Evolutionary conservation across 129 eudicot genomes (phyloP), one percentile per base, ranked within the genome.

Genomic region (Lactuca saligna): DNA sequence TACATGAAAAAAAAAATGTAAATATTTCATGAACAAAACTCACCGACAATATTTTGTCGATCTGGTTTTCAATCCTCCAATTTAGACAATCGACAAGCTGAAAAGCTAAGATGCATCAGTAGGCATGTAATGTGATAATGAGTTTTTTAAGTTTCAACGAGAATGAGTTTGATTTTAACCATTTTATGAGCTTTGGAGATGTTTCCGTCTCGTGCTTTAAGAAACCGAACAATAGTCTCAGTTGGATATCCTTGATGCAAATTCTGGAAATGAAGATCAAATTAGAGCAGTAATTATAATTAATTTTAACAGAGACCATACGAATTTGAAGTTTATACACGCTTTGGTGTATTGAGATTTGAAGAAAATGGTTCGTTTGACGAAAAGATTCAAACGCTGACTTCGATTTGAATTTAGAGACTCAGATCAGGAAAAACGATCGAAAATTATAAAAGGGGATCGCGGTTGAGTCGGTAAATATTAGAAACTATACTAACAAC

Each of bases 141-240:
- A 33, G 66, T 14, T 73, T 14, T 73, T 58, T 63, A 31, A 76
- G 54, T 37, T 49, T 59, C 42, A 65, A 80, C 53, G 37, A 2
- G 57, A 69, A 48, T 46, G 57, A 63, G 74, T 75, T 35, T 49
- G 64, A 33, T 54, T 65, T 74, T 57, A 57, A 92, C 98, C 98
- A 92, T 92, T 70, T 78, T 82, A 68, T 87, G 82, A 4, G 99
- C 96, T 68, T 94, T 88, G 32, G 86, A 56, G 78, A 90, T 80
- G 87, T 79, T 82, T 63, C 97, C 91, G 60, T 94, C 99, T 86
- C 99, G 89, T 73, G 99, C 99, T 85, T 82, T 89, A 14, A 94
- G 93, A 84, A 94, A 94, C 70, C 97, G 79, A 65, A 74, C 31
- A 35, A 85, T 48, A 59, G 82, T 82, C 73, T 90, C 97, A 38